Evolutionary conservation across 208 protist genomes (phyloP).

Genomic region (Leishmania arabica): DNA sequence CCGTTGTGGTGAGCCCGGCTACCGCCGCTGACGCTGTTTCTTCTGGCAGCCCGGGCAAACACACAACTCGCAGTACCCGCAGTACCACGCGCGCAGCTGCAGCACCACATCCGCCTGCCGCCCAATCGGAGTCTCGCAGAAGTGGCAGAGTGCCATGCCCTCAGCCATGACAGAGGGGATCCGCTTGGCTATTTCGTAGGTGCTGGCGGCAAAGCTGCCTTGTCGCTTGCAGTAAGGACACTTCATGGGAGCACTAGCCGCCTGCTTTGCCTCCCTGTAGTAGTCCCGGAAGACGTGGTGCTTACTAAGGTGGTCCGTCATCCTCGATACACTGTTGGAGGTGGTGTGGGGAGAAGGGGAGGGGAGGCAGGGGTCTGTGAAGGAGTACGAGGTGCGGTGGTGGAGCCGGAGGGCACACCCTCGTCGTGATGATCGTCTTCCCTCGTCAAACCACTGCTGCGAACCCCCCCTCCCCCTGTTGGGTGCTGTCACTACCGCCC

Average conservation of each 20-base stretch:
- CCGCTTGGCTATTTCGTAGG: slow-evolving; percentile 68
- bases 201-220: slow-evolving; percentile 48
- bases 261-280: slow-evolving; percentile 51
- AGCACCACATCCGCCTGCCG: slow-evolving; percentile 3
- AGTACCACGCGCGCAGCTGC: slow-evolving; percentile 56
- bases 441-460: not conserved
- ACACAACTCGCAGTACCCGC: slow-evolving; percentile 60
- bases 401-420: not conserved
- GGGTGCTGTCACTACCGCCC: not conserved
- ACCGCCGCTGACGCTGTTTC: not conserved
- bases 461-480: not conserved
- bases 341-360: not conserved
- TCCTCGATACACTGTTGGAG: not conserved
- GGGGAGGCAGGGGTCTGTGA: not conserved
- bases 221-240: slow-evolving; percentile 61
- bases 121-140: slow-evolving; percentile 23
- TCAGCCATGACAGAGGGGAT: slow-evolving; percentile 39
- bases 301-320: slow-evolving; percentile 20
- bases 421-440: not conserved
- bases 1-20: not conserved
- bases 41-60: slow-evolving; percentile 40
- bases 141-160: slow-evolving; percentile 38
- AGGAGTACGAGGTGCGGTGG: not conserved
- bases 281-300: slow-evolving; percentile 50
- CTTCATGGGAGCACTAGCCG: slow-evolving; percentile 26